Conservation (phyloP, 441 rosid species). For the Syzygium syzygioides region DNA sequence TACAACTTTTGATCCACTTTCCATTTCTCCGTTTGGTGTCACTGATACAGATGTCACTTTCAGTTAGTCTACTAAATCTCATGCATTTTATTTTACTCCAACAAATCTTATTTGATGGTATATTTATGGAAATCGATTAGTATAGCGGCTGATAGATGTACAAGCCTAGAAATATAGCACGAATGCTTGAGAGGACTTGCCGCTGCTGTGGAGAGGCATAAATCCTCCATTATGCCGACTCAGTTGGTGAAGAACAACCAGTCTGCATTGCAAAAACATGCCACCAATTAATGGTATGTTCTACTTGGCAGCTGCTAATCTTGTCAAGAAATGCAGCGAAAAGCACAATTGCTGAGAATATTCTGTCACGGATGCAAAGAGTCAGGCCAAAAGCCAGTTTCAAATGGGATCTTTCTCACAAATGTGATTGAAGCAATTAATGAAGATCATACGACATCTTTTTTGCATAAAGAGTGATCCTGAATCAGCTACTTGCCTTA, state of each 20-base stretch:
- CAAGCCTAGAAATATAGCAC: not conserved
- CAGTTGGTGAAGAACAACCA: conserved; percentile 60
- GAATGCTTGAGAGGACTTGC: conserved; percentile 20
- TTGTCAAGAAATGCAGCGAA: not conserved
- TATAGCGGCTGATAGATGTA: not conserved
- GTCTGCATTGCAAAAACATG: conserved; percentile 12
- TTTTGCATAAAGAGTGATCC: not conserved
- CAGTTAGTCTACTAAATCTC: not conserved
- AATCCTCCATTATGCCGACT: conserved; percentile 53
- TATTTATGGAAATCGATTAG: not conserved
- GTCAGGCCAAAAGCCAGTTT: not conserved
- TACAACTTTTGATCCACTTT: not conserved
- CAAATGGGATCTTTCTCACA: not conserved
- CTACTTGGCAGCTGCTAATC: not conserved
- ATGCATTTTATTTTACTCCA: not conserved
- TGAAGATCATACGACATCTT: not conserved
- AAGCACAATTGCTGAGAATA: not conserved
- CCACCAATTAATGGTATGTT: not conserved
- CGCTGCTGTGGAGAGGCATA: conserved; percentile 37
- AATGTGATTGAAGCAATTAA: not conserved
- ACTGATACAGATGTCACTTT: not conserved
- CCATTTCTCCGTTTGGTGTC: not conserved
- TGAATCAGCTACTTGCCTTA: not conserved
- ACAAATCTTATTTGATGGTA: not conserved
- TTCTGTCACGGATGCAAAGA: not conserved